Evolutionary conservation across 2,329 filamentous ascomycete species (phyloP).

Genomic region (Microsporum canis): DNA sequence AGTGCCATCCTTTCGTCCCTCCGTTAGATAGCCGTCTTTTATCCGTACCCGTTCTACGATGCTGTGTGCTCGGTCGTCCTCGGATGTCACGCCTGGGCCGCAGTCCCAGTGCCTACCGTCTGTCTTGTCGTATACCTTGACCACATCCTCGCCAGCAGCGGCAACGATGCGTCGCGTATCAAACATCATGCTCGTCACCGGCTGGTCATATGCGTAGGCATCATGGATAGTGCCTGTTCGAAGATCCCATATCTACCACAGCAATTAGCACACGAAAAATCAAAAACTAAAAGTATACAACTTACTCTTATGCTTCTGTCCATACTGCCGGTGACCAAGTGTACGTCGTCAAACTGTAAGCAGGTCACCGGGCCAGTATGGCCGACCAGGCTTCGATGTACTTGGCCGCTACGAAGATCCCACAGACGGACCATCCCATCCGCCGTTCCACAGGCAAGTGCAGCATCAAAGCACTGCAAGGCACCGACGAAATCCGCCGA

Average conservation of each 20-base stretch:
- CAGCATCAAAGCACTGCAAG: conserved; percentile 89
- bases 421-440: conserved; percentile 95
- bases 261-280: background rate
- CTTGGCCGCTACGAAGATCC: conserved; percentile 92
- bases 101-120: conserved; percentile 96
- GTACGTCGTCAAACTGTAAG: conserved; percentile 90
- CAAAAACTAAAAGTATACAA: conserved; percentile 3
- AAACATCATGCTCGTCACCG: conserved; percentile 95
- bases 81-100: conserved; percentile 61
- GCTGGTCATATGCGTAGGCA: conserved; percentile 86
- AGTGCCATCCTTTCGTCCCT: conserved; percentile 75
- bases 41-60: conserved; percentile 78
- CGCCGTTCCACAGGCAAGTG: conserved; percentile 88
- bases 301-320: conserved; percentile 90
- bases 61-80: conserved; percentile 53
- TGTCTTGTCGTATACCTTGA: conserved; percentile 96
- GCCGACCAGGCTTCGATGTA: conserved; percentile 89
- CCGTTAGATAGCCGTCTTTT: conserved; percentile 86
- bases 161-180: conserved; percentile 79
- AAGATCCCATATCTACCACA: conserved; percentile 84
- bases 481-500: conserved; percentile 88
- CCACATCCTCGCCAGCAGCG: conserved; percentile 82
- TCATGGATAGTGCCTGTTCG: conserved; percentile 91
- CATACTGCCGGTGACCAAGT: conserved; percentile 82
- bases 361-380: conserved; percentile 92